Evolutionary conservation across 768 basidiomycete species (phyloP).

Genomic region (Tulasnella sp.): DNA sequence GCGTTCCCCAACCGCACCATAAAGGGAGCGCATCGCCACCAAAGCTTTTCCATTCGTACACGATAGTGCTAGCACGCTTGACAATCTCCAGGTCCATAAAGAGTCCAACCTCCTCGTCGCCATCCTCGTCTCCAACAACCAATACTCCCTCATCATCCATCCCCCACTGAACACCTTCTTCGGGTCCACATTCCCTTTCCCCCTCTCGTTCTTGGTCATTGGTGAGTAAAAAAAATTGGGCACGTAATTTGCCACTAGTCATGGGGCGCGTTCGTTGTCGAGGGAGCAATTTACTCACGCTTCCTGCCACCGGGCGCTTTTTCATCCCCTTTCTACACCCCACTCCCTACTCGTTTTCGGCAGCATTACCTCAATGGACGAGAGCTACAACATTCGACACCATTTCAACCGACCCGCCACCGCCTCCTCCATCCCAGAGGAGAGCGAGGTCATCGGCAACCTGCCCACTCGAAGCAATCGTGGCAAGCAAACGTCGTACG

Average conservation of each 20-base stretch:
- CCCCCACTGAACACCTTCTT: background rate
- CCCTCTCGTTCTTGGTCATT: slow-evolving; percentile 4
- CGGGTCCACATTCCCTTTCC: background rate
- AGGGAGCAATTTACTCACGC: slow-evolving; percentile 7
- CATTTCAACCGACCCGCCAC: background rate
- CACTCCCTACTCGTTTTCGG: background rate
- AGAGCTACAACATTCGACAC: slow-evolving; percentile 11
- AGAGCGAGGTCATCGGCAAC: background rate
- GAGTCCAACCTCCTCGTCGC: background rate
- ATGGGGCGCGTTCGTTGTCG: background rate
- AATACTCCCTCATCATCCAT: background rate
- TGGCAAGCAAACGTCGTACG: slow-evolving; percentile 8
- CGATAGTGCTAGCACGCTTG: background rate
- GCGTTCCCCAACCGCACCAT: slow-evolving; percentile 16
- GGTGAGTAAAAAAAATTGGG: slow-evolving; percentile 3
- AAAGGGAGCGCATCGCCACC: slow-evolving; percentile 5
- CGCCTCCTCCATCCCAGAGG: slow-evolving; percentile 10
- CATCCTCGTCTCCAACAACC: slow-evolving; percentile 1
- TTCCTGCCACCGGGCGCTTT: slow-evolving; percentile 14
- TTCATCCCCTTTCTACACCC: background rate
- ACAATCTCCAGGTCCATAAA: background rate
- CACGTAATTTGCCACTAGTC: background rate
- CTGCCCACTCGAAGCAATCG: background rate
- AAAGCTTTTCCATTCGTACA: background rate
- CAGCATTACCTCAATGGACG: background rate